These are phyloP conservation scores for Wickerhamomyces subpelliculosus DNA, from an alignment of 805 yeast species.

Conservation along the genomic window DNA sequence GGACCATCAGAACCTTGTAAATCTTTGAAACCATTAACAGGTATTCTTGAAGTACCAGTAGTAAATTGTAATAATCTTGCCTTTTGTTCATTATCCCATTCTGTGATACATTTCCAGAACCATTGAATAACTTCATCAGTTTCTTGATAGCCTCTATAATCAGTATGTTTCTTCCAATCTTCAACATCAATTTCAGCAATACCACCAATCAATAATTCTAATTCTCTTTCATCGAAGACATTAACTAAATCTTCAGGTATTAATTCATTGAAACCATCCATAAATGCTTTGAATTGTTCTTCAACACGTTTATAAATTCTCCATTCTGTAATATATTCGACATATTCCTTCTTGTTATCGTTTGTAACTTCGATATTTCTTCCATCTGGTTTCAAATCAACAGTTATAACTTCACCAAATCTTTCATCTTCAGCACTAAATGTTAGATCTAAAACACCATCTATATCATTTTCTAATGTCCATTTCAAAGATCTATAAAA, in stretches of 20 bases:
- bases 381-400: conserved; percentile 89
- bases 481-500: conserved; percentile 91
- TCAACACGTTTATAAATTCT: conserved; percentile 88
- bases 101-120: conserved; percentile 94
- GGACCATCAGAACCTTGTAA: conserved; percentile 99
- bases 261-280: conserved; percentile 95
- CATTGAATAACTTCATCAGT: conserved; percentile 94
- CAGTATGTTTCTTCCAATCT: conserved; percentile 99
- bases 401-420: conserved; percentile 85
- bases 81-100: conserved; percentile 95
- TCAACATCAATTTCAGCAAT: conserved; percentile 96
- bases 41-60: conserved; percentile 98
- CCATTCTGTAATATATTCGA: conserved; percentile 94
- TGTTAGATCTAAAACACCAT: conserved; percentile 79
- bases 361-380: conserved; percentile 85
- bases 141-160: conserved; percentile 96
- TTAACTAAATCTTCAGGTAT: conserved; percentile 95
- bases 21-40: conserved; percentile 98
- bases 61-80: conserved; percentile 95
- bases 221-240: conserved; percentile 96
- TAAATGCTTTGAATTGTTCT: conserved; percentile 92
- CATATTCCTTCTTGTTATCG: conserved; percentile 92
- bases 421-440: conserved; percentile 88
- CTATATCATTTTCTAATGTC: conserved; percentile 93
- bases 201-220: conserved; percentile 96